Evolutionary conservation across 1,284 basidiomycete genomes (phyloP).

Genomic region (Golubevia pallescens): DNA sequence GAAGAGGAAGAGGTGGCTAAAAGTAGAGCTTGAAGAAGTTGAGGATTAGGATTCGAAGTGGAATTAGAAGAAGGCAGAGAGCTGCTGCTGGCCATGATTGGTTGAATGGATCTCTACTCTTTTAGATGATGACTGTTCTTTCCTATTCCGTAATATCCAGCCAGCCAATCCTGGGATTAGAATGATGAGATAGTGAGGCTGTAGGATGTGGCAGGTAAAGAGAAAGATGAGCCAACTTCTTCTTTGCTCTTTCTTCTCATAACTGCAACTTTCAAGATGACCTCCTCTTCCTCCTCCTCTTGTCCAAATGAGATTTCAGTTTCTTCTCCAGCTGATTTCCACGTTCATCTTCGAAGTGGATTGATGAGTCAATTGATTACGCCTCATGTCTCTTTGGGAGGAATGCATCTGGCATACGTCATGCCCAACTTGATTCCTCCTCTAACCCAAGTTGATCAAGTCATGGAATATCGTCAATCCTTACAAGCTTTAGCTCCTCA

Average conservation of each 20-base stretch:
- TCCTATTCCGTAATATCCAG: conserved; percentile 5
- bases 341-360: conserved; percentile 94
- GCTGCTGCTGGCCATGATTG: not conserved
- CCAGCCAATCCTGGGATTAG: not conserved
- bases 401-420: conserved; percentile 90
- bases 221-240: too few relatives aligned
- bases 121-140: too few relatives aligned
- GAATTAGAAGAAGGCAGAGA: conserved; percentile 14
- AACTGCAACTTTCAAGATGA: too few relatives aligned
- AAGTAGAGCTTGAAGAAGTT: conserved; percentile 27
- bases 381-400: conserved; percentile 87
- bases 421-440: conserved; percentile 98
- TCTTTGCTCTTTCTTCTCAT: too few relatives aligned
- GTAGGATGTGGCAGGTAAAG: not conserved
- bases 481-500: conserved; percentile 78
- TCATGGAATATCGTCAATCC: conserved; percentile 78
- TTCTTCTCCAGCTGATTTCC: conserved; percentile 74
- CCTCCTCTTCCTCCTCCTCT: too few relatives aligned
- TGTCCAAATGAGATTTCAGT: too few relatives aligned
- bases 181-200: not conserved
- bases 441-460: conserved; percentile 82
- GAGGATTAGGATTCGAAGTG: conserved; percentile 26
- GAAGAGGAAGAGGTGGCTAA: conserved; percentile 27
- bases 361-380: conserved; percentile 80
- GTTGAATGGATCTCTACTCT: too few relatives aligned